Percentiles rank a stretch among this genome's conserved stretches.
Conservation (phyloP, 768 basidiomycete genomes). For the Boletus vermiculosoides region DNA sequence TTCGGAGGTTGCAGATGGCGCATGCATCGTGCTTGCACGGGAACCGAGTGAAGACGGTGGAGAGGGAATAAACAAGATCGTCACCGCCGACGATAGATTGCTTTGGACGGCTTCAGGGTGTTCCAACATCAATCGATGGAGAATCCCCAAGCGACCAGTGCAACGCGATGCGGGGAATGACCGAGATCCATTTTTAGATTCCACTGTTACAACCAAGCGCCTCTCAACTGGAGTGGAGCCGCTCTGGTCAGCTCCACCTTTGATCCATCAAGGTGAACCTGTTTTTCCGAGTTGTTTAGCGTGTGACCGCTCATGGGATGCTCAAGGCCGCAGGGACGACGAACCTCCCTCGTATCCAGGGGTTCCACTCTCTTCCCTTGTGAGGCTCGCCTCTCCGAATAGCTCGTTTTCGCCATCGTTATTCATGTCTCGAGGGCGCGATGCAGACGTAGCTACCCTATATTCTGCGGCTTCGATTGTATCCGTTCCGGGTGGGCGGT, state of each 20-base stretch:
- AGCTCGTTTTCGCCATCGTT: slow-evolving; percentile 51
- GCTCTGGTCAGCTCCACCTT: slow-evolving; percentile 11
- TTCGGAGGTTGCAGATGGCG: slow-evolving; percentile 79
- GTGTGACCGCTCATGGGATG: slow-evolving; percentile 9
- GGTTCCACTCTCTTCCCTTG: slow-evolving; percentile 69
- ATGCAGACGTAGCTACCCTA: slow-evolving; percentile 80
- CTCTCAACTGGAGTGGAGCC: slow-evolving; percentile 18
- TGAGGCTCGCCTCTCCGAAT: slow-evolving; percentile 67
- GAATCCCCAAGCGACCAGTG: slow-evolving; percentile 49
- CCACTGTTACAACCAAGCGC: slow-evolving; percentile 9
- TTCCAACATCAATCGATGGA: slow-evolving; percentile 83
- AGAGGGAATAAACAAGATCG: slow-evolving; percentile 81
- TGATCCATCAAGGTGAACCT: slow-evolving; percentile 22
- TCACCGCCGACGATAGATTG: slow-evolving; percentile 76
- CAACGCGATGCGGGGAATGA: slow-evolving; percentile 16
- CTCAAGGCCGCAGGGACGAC: slow-evolving; percentile 23
- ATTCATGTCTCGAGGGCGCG: slow-evolving; percentile 41
- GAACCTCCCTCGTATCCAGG: slow-evolving; percentile 45
- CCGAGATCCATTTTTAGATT: slow-evolving; percentile 13
- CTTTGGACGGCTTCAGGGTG: slow-evolving; percentile 90
- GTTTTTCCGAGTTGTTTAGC: background rate
- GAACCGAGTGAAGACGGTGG: slow-evolving; percentile 45
- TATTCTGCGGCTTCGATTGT: slow-evolving; percentile 84
- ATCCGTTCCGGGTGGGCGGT: slow-evolving; percentile 54
- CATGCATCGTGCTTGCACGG: slow-evolving; percentile 82